These are phyloP conservation scores for Cutaneotrichosporon mucoides DNA, from an alignment of 1,284 basidiomycete species.

Conservation along the genomic window DNA sequence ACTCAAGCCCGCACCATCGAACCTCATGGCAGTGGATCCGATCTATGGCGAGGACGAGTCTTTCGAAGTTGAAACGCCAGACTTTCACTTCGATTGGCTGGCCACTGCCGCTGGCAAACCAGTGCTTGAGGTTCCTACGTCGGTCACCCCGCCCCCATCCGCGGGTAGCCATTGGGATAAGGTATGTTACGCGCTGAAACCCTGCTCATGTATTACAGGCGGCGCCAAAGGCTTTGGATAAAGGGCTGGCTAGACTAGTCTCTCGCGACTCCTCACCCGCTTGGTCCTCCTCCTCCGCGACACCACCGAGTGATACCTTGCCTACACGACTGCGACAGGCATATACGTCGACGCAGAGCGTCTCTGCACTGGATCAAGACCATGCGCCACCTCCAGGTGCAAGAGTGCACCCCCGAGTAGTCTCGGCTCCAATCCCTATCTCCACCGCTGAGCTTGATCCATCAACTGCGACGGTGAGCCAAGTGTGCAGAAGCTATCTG, in stretches of 20 bases:
- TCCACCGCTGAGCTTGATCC: neutral
- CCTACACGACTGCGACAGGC: neutral
- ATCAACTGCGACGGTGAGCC: neutral
- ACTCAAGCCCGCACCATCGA: neutral
- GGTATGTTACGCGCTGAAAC: neutral
- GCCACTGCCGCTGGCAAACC: neutral
- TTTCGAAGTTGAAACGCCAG: slow-evolving; percentile 34
- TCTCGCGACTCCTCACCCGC: slow-evolving; percentile 30
- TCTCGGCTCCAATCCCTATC: neutral
- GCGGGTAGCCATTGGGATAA: neutral
- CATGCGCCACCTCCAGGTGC: too few relatives aligned
- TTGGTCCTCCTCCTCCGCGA: slow-evolving; percentile 26
- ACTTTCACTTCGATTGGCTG: slow-evolving; percentile 41
- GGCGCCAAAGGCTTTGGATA: neutral
- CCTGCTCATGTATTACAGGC: neutral
- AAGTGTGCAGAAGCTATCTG: neutral
- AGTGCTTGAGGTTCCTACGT: neutral
- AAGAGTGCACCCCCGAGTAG: neutral
- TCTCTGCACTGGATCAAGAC: neutral
- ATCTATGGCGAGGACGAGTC: slow-evolving; percentile 19
- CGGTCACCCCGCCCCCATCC: neutral
- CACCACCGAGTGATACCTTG: slow-evolving; percentile 19
- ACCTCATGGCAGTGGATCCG: neutral
- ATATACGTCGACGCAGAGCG: neutral
- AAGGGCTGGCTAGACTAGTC: neutral